A percentile compares a stretch with the other conserved stretches of the same genome.
These are phyloP conservation scores for Tricholoma saponaceum DNA, from an alignment of 768 basidiomycete species.

Conservation along the genomic window DNA sequence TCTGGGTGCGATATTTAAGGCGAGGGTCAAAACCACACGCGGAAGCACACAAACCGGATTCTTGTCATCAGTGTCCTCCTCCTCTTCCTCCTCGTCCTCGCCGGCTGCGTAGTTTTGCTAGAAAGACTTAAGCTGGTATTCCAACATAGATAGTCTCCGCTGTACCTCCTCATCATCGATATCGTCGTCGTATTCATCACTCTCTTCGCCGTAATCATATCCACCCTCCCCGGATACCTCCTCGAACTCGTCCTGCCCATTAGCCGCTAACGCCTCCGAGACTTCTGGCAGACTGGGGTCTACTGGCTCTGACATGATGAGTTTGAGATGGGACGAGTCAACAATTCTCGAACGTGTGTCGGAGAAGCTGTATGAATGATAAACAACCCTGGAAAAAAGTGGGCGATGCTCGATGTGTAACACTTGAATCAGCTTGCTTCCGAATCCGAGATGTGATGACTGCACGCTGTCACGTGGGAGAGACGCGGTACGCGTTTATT, in stretches of 20 bases:
- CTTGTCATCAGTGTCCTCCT: slow-evolving; percentile 5
- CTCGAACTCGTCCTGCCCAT: slow-evolving; percentile 6
- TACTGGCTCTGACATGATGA: slow-evolving; percentile 14
- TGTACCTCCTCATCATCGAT: slow-evolving; percentile 13
- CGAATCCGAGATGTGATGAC: slow-evolving; percentile 13
- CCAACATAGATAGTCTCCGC: not conserved
- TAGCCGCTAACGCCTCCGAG: slow-evolving; percentile 7
- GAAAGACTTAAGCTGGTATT: not conserved
- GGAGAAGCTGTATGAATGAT: not conserved
- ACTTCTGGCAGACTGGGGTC: slow-evolving; percentile 11
- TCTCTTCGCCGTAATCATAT: slow-evolving; percentile 18
- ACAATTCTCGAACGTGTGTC: not conserved
- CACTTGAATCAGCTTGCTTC: slow-evolving; percentile 13
- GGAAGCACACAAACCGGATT: slow-evolving; percentile 8
- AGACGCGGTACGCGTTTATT: slow-evolving; percentile 8
- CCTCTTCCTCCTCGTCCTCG: slow-evolving; percentile 14
- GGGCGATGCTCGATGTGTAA: slow-evolving; percentile 14
- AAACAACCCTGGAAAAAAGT: slow-evolving; percentile 5
- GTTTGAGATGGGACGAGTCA: not conserved
- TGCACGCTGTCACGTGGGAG: slow-evolving; percentile 12
- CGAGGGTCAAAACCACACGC: not conserved
- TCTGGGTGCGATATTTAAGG: not conserved
- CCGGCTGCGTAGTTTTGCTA: slow-evolving; percentile 8
- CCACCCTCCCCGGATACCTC: slow-evolving; percentile 1
- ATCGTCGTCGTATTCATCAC: slow-evolving; percentile 17